Evolutionary conservation across 2,329 filamentous ascomycete species (phyloP), one percentile per base, ranked within the genome.

Genomic region (Albifimbria verrucaria): DNA sequence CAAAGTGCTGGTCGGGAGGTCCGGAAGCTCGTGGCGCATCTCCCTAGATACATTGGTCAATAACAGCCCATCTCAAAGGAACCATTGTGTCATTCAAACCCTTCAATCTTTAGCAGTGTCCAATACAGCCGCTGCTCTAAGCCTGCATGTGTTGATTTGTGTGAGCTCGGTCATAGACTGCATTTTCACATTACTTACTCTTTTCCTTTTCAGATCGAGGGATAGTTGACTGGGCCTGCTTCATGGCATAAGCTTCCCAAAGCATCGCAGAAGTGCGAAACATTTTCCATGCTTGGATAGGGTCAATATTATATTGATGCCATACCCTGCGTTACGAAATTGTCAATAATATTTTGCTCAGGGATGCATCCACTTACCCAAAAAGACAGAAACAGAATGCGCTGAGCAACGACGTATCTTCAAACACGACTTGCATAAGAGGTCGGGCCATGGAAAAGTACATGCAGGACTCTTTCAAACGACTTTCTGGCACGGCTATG

Each of bases 181-280:
- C 46, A 18, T 7, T 7, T 42, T n/a, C n/a, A n/a, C 17, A 39
- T 12, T 6, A 46, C 54, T 18, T 52, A 56, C 55, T 55, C 51
- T 53, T 51, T 24, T 57, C 55, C 36, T 51, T 47, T 20, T 55
- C 48, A 1, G 55, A 48, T 44, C 53, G 24, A 18, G 48, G 32
- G 11, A 48, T 46, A 12, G 24, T 47, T 12, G 45, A 53, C 36
- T 52, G 48, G 7, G 55, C 43, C 18, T 55, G 52, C 47, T 55
- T 55, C 15, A 55, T 48, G 28, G 55, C 53, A 44, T 57, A 57
- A 9, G 53, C 50, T 45, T 57, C 55, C 55, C 55, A 57, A 18
- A 55, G 36, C 44, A 51, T 54, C 18, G 55, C 55, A 10, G 53
- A 50, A 2, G 53, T 57, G 1, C 55, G 53, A 28, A 53, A 55